phyloP scores from a whole-genome alignment of 306 rosid genomes.

The Hippophae tibetana region DNA sequence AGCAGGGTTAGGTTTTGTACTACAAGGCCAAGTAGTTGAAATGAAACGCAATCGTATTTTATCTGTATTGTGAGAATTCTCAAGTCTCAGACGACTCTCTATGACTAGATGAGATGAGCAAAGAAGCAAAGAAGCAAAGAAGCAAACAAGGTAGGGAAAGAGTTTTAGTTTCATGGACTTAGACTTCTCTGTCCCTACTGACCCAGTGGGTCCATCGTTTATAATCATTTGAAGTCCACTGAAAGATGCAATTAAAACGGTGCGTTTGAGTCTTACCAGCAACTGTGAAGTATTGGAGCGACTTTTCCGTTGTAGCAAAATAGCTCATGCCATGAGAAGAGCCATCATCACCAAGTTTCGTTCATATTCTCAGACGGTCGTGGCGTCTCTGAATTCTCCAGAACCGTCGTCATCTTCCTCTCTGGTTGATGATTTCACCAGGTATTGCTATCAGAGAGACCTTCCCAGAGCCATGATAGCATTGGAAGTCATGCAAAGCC shows the following conservation, averaged over 20 bases:
- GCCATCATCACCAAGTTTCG: slow-evolving; percentile 28
- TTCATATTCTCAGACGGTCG: slow-evolving; percentile 12
- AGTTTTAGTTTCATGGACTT: neutral
- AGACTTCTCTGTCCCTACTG: slow-evolving; percentile 11
- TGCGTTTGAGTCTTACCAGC: too few species aligned
- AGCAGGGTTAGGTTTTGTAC: too few species aligned
- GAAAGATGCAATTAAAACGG: too few species aligned
- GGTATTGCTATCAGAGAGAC: slow-evolving; percentile 48
- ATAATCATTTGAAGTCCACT: neutral
- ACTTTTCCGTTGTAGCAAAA: too few species aligned
- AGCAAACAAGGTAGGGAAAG: neutral
- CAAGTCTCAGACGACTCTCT: too few species aligned
- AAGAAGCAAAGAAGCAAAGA: too few species aligned
- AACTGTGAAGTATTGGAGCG: too few species aligned
- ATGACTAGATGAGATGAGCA: too few species aligned
- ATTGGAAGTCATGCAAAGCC: slow-evolving; percentile 58
- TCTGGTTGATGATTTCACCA: slow-evolving; percentile 37
- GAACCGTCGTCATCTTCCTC: slow-evolving; percentile 21
- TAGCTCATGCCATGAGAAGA: slow-evolving; percentile 2
- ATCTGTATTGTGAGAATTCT: too few species aligned
- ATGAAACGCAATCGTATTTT: too few species aligned
- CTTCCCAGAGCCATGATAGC: slow-evolving; percentile 60
- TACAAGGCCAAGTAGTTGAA: too few species aligned
- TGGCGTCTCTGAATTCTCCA: slow-evolving; percentile 15
- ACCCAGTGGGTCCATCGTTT: neutral